These are phyloP conservation scores for Xerocomellus dryophilus DNA, from an alignment of 768 basidiomycete species.

Conservation along the genomic window DNA sequence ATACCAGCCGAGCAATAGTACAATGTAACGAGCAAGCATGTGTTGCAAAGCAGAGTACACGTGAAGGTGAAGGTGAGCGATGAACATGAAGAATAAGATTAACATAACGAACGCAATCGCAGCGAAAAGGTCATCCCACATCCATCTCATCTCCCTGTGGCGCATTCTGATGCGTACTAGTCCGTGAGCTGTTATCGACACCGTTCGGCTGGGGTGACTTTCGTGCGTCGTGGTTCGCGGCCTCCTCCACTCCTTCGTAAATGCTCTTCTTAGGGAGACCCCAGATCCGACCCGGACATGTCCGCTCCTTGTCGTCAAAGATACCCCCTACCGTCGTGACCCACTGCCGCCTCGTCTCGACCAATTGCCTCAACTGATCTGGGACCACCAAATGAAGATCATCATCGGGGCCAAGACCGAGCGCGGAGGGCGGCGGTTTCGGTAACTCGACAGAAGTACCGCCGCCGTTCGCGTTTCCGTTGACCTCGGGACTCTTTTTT, in stretches of 20 bases:
- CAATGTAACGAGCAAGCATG: slow-evolving; percentile 24
- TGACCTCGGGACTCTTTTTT: slow-evolving; percentile 53
- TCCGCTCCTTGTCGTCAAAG: slow-evolving; percentile 71
- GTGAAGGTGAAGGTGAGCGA: slow-evolving; percentile 22
- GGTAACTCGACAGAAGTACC: slow-evolving; percentile 36
- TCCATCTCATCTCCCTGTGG: slow-evolving; percentile 64
- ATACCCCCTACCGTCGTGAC: slow-evolving; percentile 70
- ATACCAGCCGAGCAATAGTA: slow-evolving; percentile 15
- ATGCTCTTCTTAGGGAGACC: slow-evolving; percentile 76
- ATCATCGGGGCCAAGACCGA: slow-evolving; percentile 67
- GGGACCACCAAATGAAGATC: slow-evolving; percentile 60
- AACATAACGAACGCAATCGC: slow-evolving; percentile 4
- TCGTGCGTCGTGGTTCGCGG: slow-evolving; percentile 42
- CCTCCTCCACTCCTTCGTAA: slow-evolving; percentile 72
- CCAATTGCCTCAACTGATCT: slow-evolving; percentile 66
- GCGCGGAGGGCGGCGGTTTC: slow-evolving; percentile 66
- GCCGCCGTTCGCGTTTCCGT: slow-evolving; percentile 32
- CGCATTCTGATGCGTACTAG: slow-evolving; percentile 39
- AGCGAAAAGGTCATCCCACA: slow-evolving; percentile 44
- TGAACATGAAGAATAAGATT: slow-evolving; percentile 30
- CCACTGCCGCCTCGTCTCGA: slow-evolving; percentile 76
- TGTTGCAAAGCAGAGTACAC: slow-evolving; percentile 24
- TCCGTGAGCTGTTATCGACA: slow-evolving; percentile 27
- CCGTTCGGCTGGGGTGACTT: slow-evolving; percentile 20
- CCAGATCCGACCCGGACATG: slow-evolving; percentile 65